Percentiles rank a stretch among this genome's conserved stretches.
These are phyloP conservation scores for Mortierella claussenii DNA, from an alignment of 192 early-diverging fungal species.

Conservation along the genomic window DNA sequence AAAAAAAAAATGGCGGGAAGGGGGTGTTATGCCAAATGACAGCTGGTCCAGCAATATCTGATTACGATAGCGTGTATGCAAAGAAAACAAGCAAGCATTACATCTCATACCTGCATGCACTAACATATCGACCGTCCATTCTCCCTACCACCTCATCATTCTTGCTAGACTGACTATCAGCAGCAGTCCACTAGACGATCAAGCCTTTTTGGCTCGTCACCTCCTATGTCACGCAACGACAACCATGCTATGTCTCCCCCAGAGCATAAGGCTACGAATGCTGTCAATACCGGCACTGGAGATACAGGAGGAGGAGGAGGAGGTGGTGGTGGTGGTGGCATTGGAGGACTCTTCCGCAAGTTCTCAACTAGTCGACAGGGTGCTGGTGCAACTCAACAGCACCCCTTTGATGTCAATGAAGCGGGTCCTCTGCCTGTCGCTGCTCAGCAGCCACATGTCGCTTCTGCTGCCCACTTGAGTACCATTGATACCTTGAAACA, in stretches of 20 bases:
- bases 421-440: not conserved
- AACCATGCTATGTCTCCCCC: not conserved
- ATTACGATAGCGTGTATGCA: too few species aligned
- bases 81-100: too few species aligned
- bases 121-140: too few species aligned
- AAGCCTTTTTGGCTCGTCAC: constrained; percentile 8
- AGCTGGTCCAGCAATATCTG: too few species aligned
- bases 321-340: constrained; percentile 1
- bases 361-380: constrained; percentile 7
- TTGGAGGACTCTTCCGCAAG: constrained; percentile 43
- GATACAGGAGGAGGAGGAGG: too few species aligned
- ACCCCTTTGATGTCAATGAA: constrained; percentile 22
- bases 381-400: not conserved
- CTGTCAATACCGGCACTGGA: too few species aligned
- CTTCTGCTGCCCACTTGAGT: not conserved
- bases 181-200: not conserved
- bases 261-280: not conserved
- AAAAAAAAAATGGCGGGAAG: not conserved
- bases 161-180: too few species aligned
- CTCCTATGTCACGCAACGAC: constrained; percentile 2
- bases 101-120: too few species aligned
- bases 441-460: not conserved
- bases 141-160: too few species aligned
- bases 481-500: constrained; percentile 10
- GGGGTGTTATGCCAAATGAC: not conserved